A percentile compares a stretch with the other conserved stretches of the same genome.
Conservation (phyloP, 345 rosid species). For the Eucalyptus curtisii region DNA sequence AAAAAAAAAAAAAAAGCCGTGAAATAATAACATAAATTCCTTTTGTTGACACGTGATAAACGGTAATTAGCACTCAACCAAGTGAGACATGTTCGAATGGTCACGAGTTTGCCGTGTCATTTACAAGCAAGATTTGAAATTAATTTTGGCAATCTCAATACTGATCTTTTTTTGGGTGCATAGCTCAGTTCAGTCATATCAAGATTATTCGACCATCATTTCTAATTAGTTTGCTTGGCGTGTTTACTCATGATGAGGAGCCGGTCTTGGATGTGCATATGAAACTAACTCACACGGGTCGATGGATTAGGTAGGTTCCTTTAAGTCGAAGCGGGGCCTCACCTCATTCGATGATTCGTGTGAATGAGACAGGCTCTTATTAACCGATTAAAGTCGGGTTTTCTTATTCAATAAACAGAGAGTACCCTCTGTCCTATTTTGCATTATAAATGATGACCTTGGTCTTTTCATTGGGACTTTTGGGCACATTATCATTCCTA, state of each 20-base stretch:
- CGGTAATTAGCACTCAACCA: neutral
- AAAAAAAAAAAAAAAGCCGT: neutral
- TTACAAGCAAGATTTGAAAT: neutral
- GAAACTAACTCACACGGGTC: neutral
- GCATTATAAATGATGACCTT: neutral
- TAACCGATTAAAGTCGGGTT: neutral
- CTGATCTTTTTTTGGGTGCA: neutral
- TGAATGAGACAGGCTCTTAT: neutral
- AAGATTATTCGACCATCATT: neutral
- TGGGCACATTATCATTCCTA: neutral
- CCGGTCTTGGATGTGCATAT: neutral
- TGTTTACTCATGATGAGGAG: neutral
- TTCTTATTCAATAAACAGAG: neutral
- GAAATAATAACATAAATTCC: neutral
- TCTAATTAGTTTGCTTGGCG: neutral
- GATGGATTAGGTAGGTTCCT: neutral
- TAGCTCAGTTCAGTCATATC: neutral
- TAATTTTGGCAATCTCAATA: neutral
- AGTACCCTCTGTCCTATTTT: neutral
- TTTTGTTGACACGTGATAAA: neutral
- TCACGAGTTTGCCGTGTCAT: rapidly evolving
- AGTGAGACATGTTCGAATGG: neutral
- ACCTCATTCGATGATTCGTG: neutral
- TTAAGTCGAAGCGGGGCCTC: neutral
- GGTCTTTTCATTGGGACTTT: neutral